Base-by-base conservation (phyloP, 352 stramenopile genomes). In the Globisporangium sylvaticum region DNA sequence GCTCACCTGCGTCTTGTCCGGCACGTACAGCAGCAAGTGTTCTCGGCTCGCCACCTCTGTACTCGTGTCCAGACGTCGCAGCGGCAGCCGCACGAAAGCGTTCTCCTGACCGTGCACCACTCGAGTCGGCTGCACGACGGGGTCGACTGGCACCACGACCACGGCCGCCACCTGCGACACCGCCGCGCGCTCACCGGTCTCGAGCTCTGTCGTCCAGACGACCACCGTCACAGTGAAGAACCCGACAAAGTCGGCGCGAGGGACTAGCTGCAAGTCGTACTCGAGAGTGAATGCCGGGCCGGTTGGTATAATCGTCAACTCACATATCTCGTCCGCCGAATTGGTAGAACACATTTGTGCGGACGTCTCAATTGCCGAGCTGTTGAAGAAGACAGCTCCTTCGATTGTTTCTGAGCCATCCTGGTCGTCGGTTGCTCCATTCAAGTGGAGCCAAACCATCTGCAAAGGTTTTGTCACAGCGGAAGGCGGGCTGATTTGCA, bases 81-180 rank as follows among this genome's bases (percentile, higher is more conserved):
- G 37, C 37, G 37, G 37, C 37, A 44, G 15, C 37, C 37, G 37
- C 37, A 44, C 37, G 37, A 44, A 44, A 2, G 37, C 37, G 14
- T 44, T 44, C 4, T 44, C 37, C 3, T 44, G 14, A 3, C 37
- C 37, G 12, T 44, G 37, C 12, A 15, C 37, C 37, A 44, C 37
- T 44, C 37, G 37, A 18, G 37, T 20, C 3, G 37, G 37, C 12
- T 20, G 37, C 37, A 44, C 37, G 37, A 44, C 37, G 14, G 37
- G 37, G 37, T 44, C 37, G 37, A 44, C 14, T 44, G 37, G 37
- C 14, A 44, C 37, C 37, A 44, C 37, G 37, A 44, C 37, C 1
- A 81, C 58, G 1, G 76, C 78, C 2, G 65, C 44, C 7, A 68
- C 32, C 0, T 76, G 64, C 0, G 37, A 20, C 37, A 44, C 37